Conservation (phyloP, 441 rosid genomes). For the Populus hybrid region DNA sequence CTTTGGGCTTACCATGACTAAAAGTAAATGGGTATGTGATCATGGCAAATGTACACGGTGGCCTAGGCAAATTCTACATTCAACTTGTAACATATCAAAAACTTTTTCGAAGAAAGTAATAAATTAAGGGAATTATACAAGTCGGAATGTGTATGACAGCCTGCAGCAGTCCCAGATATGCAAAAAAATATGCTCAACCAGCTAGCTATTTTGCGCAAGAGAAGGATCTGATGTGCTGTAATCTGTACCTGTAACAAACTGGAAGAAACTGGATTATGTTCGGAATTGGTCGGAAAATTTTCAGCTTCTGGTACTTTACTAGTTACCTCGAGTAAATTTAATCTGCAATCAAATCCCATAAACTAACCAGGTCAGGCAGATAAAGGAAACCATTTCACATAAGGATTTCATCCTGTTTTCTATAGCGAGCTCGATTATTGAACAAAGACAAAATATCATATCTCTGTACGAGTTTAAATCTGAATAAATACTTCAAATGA, state of each 20-base stretch:
- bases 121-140: not conserved
- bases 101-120: not conserved
- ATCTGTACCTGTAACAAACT: constrained; percentile 43
- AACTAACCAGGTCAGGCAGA: not conserved
- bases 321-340: constrained; percentile 40
- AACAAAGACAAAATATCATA: not conserved
- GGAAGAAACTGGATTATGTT: constrained; percentile 31
- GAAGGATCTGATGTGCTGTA: not conserved
- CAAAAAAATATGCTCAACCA: not conserved
- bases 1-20: not conserved
- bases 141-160: not conserved
- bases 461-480: not conserved
- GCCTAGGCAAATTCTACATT: not conserved
- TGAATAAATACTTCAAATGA: constrained; percentile 49
- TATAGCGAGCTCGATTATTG: not conserved
- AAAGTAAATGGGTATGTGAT: not conserved
- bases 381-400: not conserved
- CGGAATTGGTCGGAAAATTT: constrained; percentile 26
- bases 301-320: constrained; percentile 35
- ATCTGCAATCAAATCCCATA: constrained; percentile 38
- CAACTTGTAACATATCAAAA: not conserved
- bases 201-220: constrained; percentile 1
- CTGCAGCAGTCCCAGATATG: not conserved
- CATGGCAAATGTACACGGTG: not conserved
- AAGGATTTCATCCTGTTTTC: not conserved